Evolutionary conservation across 2,329 filamentous ascomycete species (phyloP).

Genomic region (Daldinia eschscholtzii): DNA sequence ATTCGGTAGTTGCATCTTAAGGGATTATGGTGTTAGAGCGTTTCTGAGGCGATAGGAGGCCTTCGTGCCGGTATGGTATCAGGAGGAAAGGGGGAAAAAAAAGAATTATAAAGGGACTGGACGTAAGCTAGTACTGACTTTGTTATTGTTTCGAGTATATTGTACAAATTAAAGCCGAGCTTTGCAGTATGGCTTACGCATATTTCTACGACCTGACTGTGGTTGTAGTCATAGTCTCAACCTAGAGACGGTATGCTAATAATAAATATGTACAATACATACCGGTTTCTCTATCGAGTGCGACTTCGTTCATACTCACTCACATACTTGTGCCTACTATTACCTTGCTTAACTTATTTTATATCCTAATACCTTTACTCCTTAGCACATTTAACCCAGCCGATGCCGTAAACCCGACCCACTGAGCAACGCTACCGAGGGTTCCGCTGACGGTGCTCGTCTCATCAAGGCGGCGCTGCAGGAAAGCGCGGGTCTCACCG

Average conservation of each 20-base stretch:
- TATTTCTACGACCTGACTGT: conserved; percentile 7
- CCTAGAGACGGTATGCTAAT: conserved; percentile 8
- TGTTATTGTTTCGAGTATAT: conserved; percentile 13
- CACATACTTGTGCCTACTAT: neutral
- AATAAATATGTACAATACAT: conserved; percentile 13
- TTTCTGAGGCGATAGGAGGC: neutral
- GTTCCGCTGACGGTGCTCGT: conserved; percentile 71
- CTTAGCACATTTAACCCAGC: conserved; percentile 84
- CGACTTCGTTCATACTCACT: neutral
- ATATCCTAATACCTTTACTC: conserved; percentile 89
- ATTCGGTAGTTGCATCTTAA: conserved; percentile 17
- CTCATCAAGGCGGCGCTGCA: conserved; percentile 81
- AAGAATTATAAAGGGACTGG: neutral
- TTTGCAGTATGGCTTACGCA: conserved; percentile 6
- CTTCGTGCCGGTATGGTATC: conserved; percentile 10
- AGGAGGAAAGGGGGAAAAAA: neutral
- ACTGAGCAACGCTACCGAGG: conserved; percentile 75
- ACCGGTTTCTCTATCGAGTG: conserved; percentile 4
- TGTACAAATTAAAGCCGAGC: conserved; percentile 29
- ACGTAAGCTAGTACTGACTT: conserved; percentile 27
- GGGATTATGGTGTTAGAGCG: conserved; percentile 13
- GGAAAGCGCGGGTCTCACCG: conserved; percentile 81
- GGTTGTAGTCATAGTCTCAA: neutral
- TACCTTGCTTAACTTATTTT: conserved; percentile 29
- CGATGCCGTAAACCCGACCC: conserved; percentile 83